Evolutionary conservation across 768 basidiomycete genomes (phyloP), one percentile per base, ranked within the genome.

Genomic region (Gloeopeniophorella convolvens): DNA sequence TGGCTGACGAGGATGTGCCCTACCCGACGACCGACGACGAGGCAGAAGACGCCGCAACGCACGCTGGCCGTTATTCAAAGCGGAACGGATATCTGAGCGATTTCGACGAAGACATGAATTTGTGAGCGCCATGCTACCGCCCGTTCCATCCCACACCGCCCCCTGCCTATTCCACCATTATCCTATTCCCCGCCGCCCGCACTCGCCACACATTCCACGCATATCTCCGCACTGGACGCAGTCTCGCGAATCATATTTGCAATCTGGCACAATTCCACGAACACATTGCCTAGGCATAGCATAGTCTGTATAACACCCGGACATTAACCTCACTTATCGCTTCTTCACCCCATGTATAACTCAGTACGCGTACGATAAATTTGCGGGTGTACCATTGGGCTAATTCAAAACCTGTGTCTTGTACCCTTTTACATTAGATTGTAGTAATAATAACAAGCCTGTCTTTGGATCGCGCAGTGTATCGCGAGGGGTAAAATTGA

Each of bases 11-110:
- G 20, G 70, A 72, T n/a, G 68, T 69, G 5, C 65, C 67, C 31
- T 70, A 62, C 45, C 67, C 71, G 35, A 79, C 76, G 33, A 82
- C 84, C 32, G 87, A 90, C 57, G 88, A 92, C 48, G 87, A 90
- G 62, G 78, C 81, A 48, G 83, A 82, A 56, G 85, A 88, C 54
- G 75, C 73, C 34, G 71, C 66, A 48, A 74, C 62, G 63, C 77
- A 78, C 45, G 84, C 78, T 10, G 88, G 88, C 28, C 73, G 88
- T 42, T 87, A 88, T 66, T 80, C 88, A 21, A 71, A 72, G 60
- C 67, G 70, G 59, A 69, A 74, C 59, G 63, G 73, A 65, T 77
- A 75, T 66, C 21, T 46, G 28, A 58, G 60, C 48, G 65, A 60
- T 34, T 65, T 68, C 51, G 64, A 65, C 39, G 68, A 70, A 13